These are phyloP conservation scores for Obba rivulosa DNA, from an alignment of 768 basidiomycete genomes.

Conservation along the genomic window DNA sequence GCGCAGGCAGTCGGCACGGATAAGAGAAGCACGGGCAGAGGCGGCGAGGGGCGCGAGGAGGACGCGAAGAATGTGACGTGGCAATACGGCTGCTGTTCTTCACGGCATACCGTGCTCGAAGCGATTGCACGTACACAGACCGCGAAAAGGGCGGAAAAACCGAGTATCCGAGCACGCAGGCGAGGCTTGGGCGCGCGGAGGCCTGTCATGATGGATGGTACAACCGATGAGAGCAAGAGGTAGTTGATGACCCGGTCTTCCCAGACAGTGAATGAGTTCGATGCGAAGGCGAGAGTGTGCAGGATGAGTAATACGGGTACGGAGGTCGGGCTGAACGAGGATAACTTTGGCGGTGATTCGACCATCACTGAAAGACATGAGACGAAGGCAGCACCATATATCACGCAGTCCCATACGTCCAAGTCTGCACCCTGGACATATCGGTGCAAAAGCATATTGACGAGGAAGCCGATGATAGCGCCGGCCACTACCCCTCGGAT, in stretches of 20 bases:
- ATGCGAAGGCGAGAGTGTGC: slow-evolving; percentile 75
- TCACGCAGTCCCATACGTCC: slow-evolving; percentile 41
- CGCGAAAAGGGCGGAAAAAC: slow-evolving; percentile 62
- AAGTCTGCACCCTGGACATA: slow-evolving; percentile 36
- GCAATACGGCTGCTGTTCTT: slow-evolving; percentile 92
- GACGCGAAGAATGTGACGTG: slow-evolving; percentile 85
- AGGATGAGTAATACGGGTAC: slow-evolving; percentile 50
- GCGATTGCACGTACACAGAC: slow-evolving; percentile 71
- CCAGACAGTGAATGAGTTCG: slow-evolving; percentile 98
- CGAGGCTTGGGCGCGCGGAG: slow-evolving; percentile 61
- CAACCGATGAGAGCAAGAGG: slow-evolving; percentile 61
- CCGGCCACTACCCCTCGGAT: slow-evolving; percentile 11
- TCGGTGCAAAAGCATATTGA: slow-evolving; percentile 25
- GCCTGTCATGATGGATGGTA: slow-evolving; percentile 55
- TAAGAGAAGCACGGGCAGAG: slow-evolving; percentile 51
- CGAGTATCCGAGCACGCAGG: slow-evolving; percentile 71
- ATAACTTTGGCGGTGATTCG: slow-evolving; percentile 33
- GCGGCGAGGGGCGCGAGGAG: slow-evolving; percentile 61
- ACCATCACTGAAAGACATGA: slow-evolving; percentile 44
- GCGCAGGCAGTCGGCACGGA: slow-evolving; percentile 49
- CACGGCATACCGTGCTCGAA: slow-evolving; percentile 83
- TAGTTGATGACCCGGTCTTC: slow-evolving; percentile 83
- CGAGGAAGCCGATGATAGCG: slow-evolving; percentile 28
- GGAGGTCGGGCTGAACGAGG: slow-evolving; percentile 9
- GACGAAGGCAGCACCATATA: slow-evolving; percentile 44